phyloP scores from a whole-genome alignment of 2,329 filamentous ascomycete genomes.

The Phialemoniopsis sp. region DNA sequence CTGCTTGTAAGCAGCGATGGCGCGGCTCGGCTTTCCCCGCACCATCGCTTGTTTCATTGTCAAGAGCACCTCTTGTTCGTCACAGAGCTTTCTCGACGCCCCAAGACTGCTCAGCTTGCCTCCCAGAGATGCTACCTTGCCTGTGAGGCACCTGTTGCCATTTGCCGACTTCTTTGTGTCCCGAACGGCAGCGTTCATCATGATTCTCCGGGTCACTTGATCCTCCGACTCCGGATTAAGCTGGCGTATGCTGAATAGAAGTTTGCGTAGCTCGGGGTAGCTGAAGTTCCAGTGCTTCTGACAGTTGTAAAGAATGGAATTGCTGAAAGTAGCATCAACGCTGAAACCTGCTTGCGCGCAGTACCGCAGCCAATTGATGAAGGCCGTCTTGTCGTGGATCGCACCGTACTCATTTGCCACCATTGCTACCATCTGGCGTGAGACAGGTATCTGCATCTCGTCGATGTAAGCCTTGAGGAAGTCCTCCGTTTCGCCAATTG shows the following conservation, averaged over 20 bases:
- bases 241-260: constrained; percentile 26
- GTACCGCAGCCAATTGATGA: constrained; percentile 34
- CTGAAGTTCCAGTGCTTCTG: constrained; percentile 29
- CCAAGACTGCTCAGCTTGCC: constrained; percentile 15
- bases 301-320: constrained; percentile 32
- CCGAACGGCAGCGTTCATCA: constrained; percentile 28
- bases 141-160: constrained; percentile 8
- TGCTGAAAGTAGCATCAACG: constrained; percentile 30
- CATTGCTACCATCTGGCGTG: constrained; percentile 30
- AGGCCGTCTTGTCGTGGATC: constrained; percentile 28
- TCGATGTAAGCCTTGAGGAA: constrained; percentile 41
- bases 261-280: constrained; percentile 24
- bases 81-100: constrained; percentile 16
- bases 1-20: constrained; percentile 31
- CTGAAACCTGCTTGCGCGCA: constrained; percentile 29
- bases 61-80: constrained; percentile 24
- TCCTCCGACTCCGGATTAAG: constrained; percentile 27
- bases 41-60: constrained; percentile 36
- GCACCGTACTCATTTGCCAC: constrained; percentile 38
- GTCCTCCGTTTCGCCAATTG: constrained; percentile 30
- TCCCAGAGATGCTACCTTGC: constrained; percentile 17
- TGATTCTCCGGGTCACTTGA: constrained; percentile 31
- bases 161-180: constrained; percentile 13
- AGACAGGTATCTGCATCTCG: constrained; percentile 27
- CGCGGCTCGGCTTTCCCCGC: constrained; percentile 21